phyloP scores from a whole-genome alignment of 1,284 basidiomycete genomes.

The Apiotrichum domesticum region DNA sequence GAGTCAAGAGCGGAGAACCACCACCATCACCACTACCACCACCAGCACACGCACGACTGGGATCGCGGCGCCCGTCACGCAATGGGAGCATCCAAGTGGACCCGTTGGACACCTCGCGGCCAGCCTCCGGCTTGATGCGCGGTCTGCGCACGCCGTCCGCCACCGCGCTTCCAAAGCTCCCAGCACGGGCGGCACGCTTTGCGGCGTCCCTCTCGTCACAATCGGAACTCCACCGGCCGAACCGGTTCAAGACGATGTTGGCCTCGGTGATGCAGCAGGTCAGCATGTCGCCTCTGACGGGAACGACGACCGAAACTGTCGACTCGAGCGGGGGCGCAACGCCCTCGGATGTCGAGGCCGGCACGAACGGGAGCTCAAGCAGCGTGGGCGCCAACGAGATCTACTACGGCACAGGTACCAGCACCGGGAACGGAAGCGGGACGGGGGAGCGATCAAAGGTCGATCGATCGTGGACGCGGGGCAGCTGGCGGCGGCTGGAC shows the following conservation, averaged over 20 bases:
- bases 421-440: background rate
- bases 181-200: background rate
- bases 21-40: no score
- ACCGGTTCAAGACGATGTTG: background rate
- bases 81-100: no score
- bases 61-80: no score
- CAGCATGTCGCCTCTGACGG: background rate
- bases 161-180: no score
- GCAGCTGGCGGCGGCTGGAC: background rate
- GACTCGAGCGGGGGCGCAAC: background rate
- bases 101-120: no score
- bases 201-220: background rate
- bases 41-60: no score
- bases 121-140: no score
- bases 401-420: background rate
- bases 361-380: background rate
- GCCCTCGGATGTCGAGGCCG: background rate
- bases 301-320: background rate
- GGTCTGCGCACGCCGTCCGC: no score
- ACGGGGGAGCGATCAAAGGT: background rate
- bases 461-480: background rate
- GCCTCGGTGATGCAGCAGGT: background rate
- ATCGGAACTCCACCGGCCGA: background rate
- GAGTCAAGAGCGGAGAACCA: no score
- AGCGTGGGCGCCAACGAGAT: background rate